These are phyloP conservation scores for Melastoma candidum DNA, from an alignment of 441 rosid genomes.

Conservation along the genomic window DNA sequence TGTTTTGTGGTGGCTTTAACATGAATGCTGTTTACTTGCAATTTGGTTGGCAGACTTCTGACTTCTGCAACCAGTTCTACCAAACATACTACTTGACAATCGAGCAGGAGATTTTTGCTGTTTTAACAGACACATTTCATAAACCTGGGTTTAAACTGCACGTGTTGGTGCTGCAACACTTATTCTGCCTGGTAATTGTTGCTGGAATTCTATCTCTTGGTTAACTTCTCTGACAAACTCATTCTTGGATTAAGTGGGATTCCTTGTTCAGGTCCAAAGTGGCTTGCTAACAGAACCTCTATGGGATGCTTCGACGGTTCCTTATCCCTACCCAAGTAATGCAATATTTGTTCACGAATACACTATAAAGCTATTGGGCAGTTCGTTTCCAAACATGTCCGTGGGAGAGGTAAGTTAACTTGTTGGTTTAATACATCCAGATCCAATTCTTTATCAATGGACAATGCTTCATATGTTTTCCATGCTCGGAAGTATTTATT, in stretches of 20 bases:
- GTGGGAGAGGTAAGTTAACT: conserved; percentile 52
- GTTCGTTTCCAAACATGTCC: conserved; percentile 99
- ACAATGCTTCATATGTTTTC: no score
- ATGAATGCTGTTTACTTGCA: conserved; percentile 13
- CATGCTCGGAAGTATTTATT: no score
- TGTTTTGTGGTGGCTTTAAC: background rate
- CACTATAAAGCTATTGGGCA: conserved; percentile 85
- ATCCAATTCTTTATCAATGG: no score
- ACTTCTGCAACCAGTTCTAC: conserved; percentile 82
- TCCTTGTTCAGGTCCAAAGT: conserved; percentile 61
- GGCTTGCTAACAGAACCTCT: conserved; percentile 80
- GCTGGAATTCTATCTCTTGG: conserved; percentile 2
- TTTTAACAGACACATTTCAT: conserved; percentile 93
- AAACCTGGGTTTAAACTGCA: conserved; percentile 99
- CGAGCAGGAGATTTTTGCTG: conserved; percentile 98
- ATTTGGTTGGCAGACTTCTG: conserved; percentile 46
- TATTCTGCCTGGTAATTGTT: conserved; percentile 68
- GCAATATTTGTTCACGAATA: conserved; percentile 75
- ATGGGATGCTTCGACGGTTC: conserved; percentile 76
- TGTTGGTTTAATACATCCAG: no score
- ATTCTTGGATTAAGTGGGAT: background rate
- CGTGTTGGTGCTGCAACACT: conserved; percentile 79
- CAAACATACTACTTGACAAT: conserved; percentile 65
- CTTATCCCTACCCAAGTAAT: conserved; percentile 70
- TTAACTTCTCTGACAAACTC: background rate